Evolutionary conservation across 257 asterid species (phyloP), one percentile per base, ranked within the genome.

Genomic region (Forsythia suspensa): DNA sequence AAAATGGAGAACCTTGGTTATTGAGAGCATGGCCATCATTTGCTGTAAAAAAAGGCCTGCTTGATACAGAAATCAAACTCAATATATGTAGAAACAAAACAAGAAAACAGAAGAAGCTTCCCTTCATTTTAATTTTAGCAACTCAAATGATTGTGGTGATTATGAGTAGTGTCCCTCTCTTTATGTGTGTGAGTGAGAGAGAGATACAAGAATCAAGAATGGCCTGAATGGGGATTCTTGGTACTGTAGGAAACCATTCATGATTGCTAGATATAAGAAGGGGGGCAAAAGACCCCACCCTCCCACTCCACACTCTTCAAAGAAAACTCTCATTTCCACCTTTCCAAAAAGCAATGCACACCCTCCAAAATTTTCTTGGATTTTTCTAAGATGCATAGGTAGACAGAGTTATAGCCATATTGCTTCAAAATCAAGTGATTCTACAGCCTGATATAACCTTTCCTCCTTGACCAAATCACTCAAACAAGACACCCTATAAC

Each of bases 351-450:
- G 3, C 39, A 43, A 16, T 40, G 39, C 70, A 69, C 37, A 20
- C 59, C 66, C 40, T 63, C 2, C 63, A 66, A 40, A 41, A 29
- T 18, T 42, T 3, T 61, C 39, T 55, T 74, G 75, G 57, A 65
- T 80, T 75, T 70, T 79, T 76, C 73, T 41, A 63, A 65, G 29
- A 21, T 71, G 72, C 4, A 74, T 44, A 74, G 79, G 76, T 59
- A 82, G 70, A 72, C 76, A 70, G 74, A 75, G 80, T 79, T 20
- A 83, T 46, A 43, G 79, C 38, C 80, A 75, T 80, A 11, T 90
- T 89, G 85, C 89, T 90, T 90, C 82, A 65, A 73, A 71, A 84
- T 86, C 89, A 90, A 90, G 93, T 81, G 90, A 88, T 85, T 84
- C 88, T 84, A 59, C 51, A 75, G 29, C 8, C 55, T 24, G 63